Evolutionary conservation across 176 grass and related monocot species (phyloP).

Genomic region (Avena atlantica): DNA sequence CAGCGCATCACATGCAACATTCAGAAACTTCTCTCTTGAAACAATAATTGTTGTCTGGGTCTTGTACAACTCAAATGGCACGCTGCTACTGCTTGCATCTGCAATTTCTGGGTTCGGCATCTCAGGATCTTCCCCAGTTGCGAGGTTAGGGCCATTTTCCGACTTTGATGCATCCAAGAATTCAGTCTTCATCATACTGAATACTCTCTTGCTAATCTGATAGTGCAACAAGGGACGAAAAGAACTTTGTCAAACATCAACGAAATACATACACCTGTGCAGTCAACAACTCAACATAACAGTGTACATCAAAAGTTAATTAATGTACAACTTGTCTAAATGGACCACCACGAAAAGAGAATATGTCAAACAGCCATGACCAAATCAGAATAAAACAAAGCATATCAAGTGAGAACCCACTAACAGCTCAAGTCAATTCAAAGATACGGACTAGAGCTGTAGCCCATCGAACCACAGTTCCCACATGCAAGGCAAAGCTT

Average conservation of each 20-base stretch:
- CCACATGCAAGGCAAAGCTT: constrained; percentile 14
- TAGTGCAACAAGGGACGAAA: constrained; percentile 22
- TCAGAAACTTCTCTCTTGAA: constrained; percentile 73
- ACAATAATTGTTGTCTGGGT: constrained; percentile 73
- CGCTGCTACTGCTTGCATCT: constrained; percentile 43
- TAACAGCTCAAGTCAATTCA: constrained; percentile 40
- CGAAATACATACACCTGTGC: not conserved
- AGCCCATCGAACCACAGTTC: constrained; percentile 25
- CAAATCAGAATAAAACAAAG: constrained; percentile 37
- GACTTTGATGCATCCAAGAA: constrained; percentile 48
- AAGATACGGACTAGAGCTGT: constrained; percentile 21
- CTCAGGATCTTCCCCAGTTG: constrained; percentile 27
- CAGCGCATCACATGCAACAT: constrained; percentile 79
- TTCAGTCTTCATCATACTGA: constrained; percentile 75
- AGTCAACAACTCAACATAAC: not conserved
- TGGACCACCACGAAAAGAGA: not conserved
- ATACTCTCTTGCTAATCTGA: constrained; percentile 98
- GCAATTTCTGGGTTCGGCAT: constrained; percentile 32
- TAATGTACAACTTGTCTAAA: constrained; percentile 12
- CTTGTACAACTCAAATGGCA: constrained; percentile 95
- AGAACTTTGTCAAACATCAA: not conserved
- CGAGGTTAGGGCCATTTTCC: constrained; percentile 41
- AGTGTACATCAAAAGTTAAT: constrained; percentile 41
- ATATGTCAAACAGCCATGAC: constrained; percentile 35
- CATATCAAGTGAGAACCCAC: constrained; percentile 5